Evolutionary conservation across 2,329 filamentous ascomycete species (phyloP), one percentile per base, ranked within the genome.

Genomic region (Beauveria rudraprayagi): DNA sequence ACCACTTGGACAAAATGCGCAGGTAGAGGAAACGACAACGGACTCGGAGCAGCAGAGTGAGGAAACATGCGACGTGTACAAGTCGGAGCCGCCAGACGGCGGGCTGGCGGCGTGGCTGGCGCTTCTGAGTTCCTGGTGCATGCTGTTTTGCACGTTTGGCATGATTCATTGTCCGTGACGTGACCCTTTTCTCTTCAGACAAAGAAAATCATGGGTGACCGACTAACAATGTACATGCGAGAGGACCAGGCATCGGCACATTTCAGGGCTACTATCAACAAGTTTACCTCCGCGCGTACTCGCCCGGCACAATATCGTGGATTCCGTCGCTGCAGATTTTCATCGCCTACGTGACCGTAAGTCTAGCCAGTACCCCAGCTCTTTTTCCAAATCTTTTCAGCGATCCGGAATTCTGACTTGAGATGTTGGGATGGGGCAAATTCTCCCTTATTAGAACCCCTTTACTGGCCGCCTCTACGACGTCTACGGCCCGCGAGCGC

Each of bases 221-320:
- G 8, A 30, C 28, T 34, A 34, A 34, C 37, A 8, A 41, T 2
- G 14, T 14, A 41, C 11, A n/a, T 14, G 43, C 30, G 0, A 3
- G 4, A 7, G 14, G 14, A 26, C 19, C 17, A 71, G 68, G 66
- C 56, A 65, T 72, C n/a, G 80, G 80, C 6, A 73, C 80, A 4
- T 83, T 83, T 67, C 80, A 83, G 66, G 75, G 76, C 30, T 82
- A 83, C 66, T 84, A 83, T 62, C 70, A 80, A 61, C 68, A 66
- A 17, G 70, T 76, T 37, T 73, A 76, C 46, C 70, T 84, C 14
- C 68, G 64, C 5, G 57, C 73, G 9, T 79, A 80, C 64, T 76
- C 78, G 1, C 70, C 79, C 3, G 79, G 76, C 60, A 76, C 76
- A 0, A 71, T 84, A 16, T 72, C 80, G 19, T 84, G 82, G 81